A percentile compares a stretch with the other conserved stretches of the same genome.
Conservation (phyloP, 331 rosid species). For the Pyracantha coccinea region DNA sequence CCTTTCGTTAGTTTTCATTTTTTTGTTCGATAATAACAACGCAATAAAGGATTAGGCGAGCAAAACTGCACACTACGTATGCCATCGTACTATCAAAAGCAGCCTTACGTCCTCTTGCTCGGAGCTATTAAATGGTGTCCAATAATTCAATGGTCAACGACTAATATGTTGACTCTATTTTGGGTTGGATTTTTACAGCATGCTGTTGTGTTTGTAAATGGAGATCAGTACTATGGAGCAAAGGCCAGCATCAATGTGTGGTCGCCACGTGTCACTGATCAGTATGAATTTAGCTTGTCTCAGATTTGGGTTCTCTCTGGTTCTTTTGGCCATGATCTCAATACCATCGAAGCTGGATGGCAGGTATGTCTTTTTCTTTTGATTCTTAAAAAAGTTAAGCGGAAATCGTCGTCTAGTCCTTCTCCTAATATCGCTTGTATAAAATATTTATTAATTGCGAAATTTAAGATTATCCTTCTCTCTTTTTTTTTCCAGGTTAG, state of each 20-base stretch:
- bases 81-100: too few species aligned
- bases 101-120: too few species aligned
- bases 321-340: conserved; percentile 76
- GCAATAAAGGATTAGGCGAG: neutral
- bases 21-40: neutral
- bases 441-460: too few species aligned
- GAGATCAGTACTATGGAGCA: conserved; percentile 95
- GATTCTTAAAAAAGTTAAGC: too few species aligned
- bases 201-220: conserved; percentile 89
- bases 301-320: conserved; percentile 98
- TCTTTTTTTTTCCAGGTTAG: conserved; percentile 60
- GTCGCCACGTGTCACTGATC: conserved; percentile 71
- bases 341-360: conserved; percentile 99
- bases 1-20: too few species aligned
- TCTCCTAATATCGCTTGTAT: neutral
- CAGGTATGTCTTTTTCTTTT: conserved; percentile 36
- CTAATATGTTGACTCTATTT: neutral
- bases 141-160: too few species aligned
- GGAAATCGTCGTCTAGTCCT: neutral
- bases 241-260: conserved; percentile 86
- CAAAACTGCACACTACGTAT: too few species aligned
- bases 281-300: conserved; percentile 85
- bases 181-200: conserved; percentile 43
- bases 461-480: too few species aligned
- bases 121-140: too few species aligned